A percentile compares a stretch with the other conserved stretches of the same genome.
Evolutionary conservation across 441 rosid species (phyloP).

Genomic region (Populus tomentosa): DNA sequence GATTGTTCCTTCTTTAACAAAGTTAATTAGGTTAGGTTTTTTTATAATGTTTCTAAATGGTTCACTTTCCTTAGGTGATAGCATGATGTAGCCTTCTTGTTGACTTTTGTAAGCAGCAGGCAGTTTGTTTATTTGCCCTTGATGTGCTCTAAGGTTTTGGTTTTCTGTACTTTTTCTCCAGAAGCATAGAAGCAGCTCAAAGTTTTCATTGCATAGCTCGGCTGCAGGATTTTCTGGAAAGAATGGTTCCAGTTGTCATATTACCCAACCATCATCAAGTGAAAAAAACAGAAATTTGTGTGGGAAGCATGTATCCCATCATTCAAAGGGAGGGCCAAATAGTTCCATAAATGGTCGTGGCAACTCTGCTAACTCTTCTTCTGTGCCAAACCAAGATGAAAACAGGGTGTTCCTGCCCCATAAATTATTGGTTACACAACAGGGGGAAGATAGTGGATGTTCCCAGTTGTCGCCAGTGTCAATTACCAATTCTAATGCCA

Average conservation of each 20-base stretch:
- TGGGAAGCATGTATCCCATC: slow-evolving; percentile 29
- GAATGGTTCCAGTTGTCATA: slow-evolving; percentile 29
- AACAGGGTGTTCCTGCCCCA: not conserved
- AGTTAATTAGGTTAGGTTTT: no score
- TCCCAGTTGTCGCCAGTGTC: slow-evolving; percentile 13
- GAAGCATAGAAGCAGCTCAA: slow-evolving; percentile 59
- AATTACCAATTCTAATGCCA: slow-evolving; percentile 21
- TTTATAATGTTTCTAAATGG: no score
- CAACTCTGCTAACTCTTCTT: slow-evolving; percentile 23
- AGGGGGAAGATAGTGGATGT: slow-evolving; percentile 23
- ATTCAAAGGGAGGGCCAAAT: slow-evolving; percentile 24
- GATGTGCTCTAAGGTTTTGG: not conserved
- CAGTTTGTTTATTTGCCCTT: no score
- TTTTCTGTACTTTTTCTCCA: slow-evolving; percentile 19
- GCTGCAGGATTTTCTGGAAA: slow-evolving; percentile 49
- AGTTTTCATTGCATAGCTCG: slow-evolving; percentile 43
- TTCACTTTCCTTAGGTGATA: no score
- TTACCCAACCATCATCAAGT: slow-evolving; percentile 20
- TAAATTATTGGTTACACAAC: slow-evolving; percentile 25
- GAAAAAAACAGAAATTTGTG: slow-evolving; percentile 28
- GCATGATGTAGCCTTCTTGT: no score
- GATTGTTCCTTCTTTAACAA: no score
- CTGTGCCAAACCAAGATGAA: slow-evolving; percentile 22
- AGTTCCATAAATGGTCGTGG: slow-evolving; percentile 10
- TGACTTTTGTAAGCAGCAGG: no score